These are phyloP conservation scores for Pythium myriotylum DNA, from an alignment of 352 stramenopile genomes.

Conservation along the genomic window DNA sequence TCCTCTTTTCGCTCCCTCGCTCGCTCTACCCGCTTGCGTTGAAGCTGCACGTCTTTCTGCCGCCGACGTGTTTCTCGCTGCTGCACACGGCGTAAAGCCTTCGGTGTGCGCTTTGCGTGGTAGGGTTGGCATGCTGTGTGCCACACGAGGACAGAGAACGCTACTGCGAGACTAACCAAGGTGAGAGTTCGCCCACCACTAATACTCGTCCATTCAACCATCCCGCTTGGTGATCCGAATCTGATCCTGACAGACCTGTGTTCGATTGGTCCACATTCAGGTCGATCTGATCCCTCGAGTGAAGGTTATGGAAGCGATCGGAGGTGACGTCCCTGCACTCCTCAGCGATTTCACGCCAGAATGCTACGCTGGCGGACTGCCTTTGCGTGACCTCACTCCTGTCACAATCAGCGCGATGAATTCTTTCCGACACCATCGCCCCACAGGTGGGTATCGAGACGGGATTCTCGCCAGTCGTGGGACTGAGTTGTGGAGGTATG, in stretches of 20 bases:
- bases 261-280: background rate
- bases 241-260: background rate
- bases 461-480: too few species aligned
- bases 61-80: conserved; percentile 17
- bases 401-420: background rate
- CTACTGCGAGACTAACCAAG: background rate
- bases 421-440: conserved; percentile 14
- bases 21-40: conserved; percentile 12
- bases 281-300: background rate
- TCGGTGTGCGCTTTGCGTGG: background rate
- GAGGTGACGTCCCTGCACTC: conserved; percentile 12
- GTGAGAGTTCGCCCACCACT: too few species aligned
- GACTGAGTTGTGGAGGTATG: too few species aligned
- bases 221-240: too few species aligned
- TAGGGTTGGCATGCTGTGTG: background rate
- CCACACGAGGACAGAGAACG: conserved; percentile 12
- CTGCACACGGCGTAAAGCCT: conserved; percentile 16
- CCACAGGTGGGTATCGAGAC: conserved; percentile 20
- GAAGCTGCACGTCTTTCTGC: conserved; percentile 19
- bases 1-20: conserved; percentile 1
- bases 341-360: conserved; percentile 16
- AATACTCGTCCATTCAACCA: too few species aligned
- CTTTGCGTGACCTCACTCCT: background rate
- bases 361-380: background rate
- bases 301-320: conserved; percentile 12